Base-by-base conservation (phyloP, 495 filamentous ascomycete genomes). In the Podospora tetraspora region DNA sequence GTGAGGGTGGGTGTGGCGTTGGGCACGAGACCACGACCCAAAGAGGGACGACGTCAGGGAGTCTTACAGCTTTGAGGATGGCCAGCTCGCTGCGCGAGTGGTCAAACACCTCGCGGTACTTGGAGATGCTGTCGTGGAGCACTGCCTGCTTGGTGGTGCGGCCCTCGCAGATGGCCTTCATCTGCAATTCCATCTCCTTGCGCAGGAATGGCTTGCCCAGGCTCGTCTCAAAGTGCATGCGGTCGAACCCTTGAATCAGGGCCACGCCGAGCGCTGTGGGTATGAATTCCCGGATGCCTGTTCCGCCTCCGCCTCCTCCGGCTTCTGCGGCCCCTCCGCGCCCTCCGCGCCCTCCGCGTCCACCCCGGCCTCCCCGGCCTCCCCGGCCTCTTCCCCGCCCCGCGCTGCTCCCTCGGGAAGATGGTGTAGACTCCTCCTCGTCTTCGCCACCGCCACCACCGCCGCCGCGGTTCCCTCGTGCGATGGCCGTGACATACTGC, bases 121-220 rank as follows among this genome's bases (percentile, higher is more conserved):
- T 90, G 63, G 89, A 86, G 57, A 99, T 77, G 72, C 88, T 96
- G 76, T 94, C 87, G 60, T 88, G 82, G 29, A 98, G 86, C 24
- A 98, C 89, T 25, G 87, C 86, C 43, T 85, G 84, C 57, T 87
- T 88, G 13, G 88, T 89, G 66, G 87, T 89, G 21, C 84, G 85
- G n/a, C 96, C 96, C 64, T 92, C 92, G 78, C 95, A 97, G 61
- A 99, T 96, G 65, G 91, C 91, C 73, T 92, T 92, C 94, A 99
- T 96, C 71, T 91, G 89, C 66, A 90, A 77, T 78, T 99, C 95
- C 93, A 96, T 97, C 82, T 99, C 94, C 78, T 99, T 98, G 27
- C 95, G 87, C 57, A 99, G 81, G 76, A 98, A 98, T n/a, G 95
- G 95, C 78, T 99, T 99, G 73, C 92, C 91, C 19, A 99, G 84